Evolutionary conservation across 352 stramenopile genomes (phyloP).

Genomic region (Pythium rhizo-oryzae): DNA sequence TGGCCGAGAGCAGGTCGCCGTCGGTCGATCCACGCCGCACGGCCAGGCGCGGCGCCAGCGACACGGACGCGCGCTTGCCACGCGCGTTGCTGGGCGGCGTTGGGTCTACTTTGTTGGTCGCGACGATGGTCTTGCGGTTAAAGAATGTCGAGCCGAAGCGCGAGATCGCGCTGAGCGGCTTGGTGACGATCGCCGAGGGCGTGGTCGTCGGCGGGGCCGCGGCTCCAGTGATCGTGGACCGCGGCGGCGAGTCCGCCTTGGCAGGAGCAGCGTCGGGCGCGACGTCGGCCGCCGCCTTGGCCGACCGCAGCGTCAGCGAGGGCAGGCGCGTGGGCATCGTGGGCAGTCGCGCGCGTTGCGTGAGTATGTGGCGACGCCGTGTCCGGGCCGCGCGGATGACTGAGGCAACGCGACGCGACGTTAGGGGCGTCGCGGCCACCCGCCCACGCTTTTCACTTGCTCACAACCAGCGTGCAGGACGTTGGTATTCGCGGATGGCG

Average conservation of each 20-base stretch:
- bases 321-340: conserved; percentile 16
- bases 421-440: neutral
- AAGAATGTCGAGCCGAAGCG: conserved; percentile 23
- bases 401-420: neutral
- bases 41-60: neutral
- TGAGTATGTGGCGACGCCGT: neutral
- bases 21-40: conserved; percentile 13
- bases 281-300: neutral
- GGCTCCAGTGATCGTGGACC: neutral
- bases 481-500: no score
- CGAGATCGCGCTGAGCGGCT: conserved; percentile 18
- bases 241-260: neutral
- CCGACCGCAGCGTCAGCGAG: conserved; percentile 14
- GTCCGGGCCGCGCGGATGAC: neutral
- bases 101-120: neutral
- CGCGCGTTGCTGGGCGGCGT: neutral
- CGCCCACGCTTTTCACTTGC: no score
- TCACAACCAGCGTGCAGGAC: neutral
- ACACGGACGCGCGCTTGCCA: conserved; percentile 1
- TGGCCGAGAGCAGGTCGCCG: conserved; percentile 2
- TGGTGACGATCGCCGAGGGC: conserved; percentile 16
- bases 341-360: no score
- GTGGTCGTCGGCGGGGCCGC: neutral
- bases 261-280: neutral
- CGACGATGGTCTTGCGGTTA: conserved; percentile 18